Percentiles rank a stretch among this genome's conserved stretches.
Evolutionary conservation across 805 yeast genomes (phyloP).

Genomic region (Phaffomyces antillensis): DNA sequence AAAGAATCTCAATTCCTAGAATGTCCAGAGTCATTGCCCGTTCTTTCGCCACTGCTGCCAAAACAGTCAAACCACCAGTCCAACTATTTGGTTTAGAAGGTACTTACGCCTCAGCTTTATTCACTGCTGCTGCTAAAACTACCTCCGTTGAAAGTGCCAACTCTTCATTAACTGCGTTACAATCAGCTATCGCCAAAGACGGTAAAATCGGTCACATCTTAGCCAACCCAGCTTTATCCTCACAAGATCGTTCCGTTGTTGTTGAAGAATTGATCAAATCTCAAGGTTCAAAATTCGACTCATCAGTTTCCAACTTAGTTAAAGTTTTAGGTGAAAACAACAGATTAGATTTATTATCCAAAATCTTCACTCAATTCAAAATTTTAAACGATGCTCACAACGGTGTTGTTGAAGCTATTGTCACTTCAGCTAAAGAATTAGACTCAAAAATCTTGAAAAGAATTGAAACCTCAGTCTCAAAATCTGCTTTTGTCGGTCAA

Average conservation of each 20-base stretch:
- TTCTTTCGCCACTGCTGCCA: slow-evolving; percentile 66
- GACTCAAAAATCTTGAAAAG: slow-evolving; percentile 74
- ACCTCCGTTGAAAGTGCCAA: slow-evolving; percentile 67
- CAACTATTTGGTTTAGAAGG: slow-evolving; percentile 95
- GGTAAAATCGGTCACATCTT: slow-evolving; percentile 54
- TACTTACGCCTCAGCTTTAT: slow-evolving; percentile 92
- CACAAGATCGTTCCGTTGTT: slow-evolving; percentile 65
- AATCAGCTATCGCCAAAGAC: slow-evolving; percentile 52
- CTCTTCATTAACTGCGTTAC: slow-evolving; percentile 54
- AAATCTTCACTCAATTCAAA: slow-evolving; percentile 64
- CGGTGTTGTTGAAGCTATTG: slow-evolving; percentile 89
- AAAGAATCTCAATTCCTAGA: slow-evolving; percentile 32
- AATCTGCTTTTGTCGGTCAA: slow-evolving; percentile 73
- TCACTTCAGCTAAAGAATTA: slow-evolving; percentile 80
- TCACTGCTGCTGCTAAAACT: slow-evolving; percentile 82
- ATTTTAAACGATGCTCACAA: slow-evolving; percentile 80
- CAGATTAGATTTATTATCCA: slow-evolving; percentile 67
- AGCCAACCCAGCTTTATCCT: slow-evolving; percentile 76
- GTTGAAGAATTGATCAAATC: slow-evolving; percentile 47
- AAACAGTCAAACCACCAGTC: slow-evolving; percentile 73
- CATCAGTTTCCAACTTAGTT: slow-evolving; percentile 72
- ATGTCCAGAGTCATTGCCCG: slow-evolving; percentile 51
- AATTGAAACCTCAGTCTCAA: slow-evolving; percentile 69
- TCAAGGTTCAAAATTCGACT: slow-evolving; percentile 45
- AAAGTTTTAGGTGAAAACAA: slow-evolving; percentile 87